Percentiles rank a stretch among this genome's conserved stretches.
phyloP scores from a whole-genome alignment of 192 early-diverging fungal species.

The Cladochytrium replicatum region DNA sequence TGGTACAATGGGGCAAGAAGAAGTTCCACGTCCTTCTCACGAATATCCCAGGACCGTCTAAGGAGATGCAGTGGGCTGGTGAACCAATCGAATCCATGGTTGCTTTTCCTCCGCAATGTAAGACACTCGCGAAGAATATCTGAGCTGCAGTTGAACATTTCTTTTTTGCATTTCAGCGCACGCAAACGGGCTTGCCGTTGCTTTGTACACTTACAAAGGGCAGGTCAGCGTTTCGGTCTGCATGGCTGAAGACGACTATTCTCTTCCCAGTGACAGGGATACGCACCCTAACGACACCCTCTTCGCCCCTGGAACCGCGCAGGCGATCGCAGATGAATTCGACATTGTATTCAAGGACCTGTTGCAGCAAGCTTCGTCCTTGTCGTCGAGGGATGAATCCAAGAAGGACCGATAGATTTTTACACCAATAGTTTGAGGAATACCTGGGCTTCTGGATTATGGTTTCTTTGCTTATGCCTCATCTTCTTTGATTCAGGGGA shows the following conservation, averaged over 20 bases:
- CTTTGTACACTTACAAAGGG: slow-evolving; percentile 22
- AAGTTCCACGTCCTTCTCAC: slow-evolving; percentile 20
- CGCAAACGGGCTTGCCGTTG: slow-evolving; percentile 16
- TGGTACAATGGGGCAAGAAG: too few species aligned
- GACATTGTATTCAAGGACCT: slow-evolving; percentile 10
- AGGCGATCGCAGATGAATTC: slow-evolving; percentile 7
- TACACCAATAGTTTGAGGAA: too few species aligned
- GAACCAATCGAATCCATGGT: slow-evolving; percentile 11
- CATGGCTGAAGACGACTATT: slow-evolving; percentile 15
- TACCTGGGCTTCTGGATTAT: too few species aligned
- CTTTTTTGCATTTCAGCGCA: too few species aligned
- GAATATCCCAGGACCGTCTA: slow-evolving; percentile 25
- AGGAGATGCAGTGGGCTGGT: slow-evolving; percentile 10
- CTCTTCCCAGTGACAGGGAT: too few species aligned
- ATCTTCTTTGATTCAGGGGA: too few species aligned
- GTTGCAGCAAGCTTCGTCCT: background rate
- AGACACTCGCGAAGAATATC: too few species aligned
- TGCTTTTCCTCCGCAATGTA: slow-evolving; percentile 18
- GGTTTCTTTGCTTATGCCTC: too few species aligned
- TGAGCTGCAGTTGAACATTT: too few species aligned
- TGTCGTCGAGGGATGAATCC: too few species aligned
- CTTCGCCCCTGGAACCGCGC: slow-evolving; percentile 10
- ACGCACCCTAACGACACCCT: background rate
- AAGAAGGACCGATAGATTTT: too few species aligned
- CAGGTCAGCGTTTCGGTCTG: slow-evolving; percentile 14